Evolutionary conservation across 192 early-diverging fungal genomes (phyloP), one percentile per base, ranked within the genome.

Genomic region (Coemansia sp.): DNA sequence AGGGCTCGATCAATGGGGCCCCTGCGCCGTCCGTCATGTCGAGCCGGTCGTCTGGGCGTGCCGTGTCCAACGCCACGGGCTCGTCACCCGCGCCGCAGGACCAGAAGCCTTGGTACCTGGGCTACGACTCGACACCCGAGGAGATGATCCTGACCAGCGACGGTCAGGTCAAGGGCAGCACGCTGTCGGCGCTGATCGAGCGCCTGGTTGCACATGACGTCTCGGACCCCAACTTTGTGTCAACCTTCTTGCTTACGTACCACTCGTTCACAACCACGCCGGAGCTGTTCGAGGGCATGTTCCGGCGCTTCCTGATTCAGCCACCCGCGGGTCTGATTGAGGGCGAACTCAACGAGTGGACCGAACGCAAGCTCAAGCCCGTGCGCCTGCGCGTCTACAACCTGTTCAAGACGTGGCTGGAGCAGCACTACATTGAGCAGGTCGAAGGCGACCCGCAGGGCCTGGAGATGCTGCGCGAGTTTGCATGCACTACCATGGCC

Each of bases 371-470:
- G 61, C 80, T 84, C 54, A 91, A 82, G 36, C 83, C 91, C 11
- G 76, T 99, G 38, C 86, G 94, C n/a, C 79, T 95, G 41, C 89
- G 92, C 16, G 94, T 96, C 1, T 94, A 85, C 75, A 95, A 93
- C 56, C 78, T 95, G 27, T 77, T 98, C 56, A 99, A 95, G 69
- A 84, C 75, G n/a, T 99, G 96, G 96, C 66, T 98, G 7, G 96
- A 99, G 71, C 82, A 77, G 49, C 88, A 96, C 60, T 90, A 86
- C 54, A 68, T 81, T 26, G 90, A 92, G 47, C 80, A 81, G 57
- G 84, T 87, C 44, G 75, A 77, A 5, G 80, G 82, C 35, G 91
- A 93, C 53, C 69, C 77, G 0, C 51, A 76, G 30, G 80, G 78
- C 21, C 64, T 99, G 23, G 78, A 79, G 37, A 67, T 67, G 50